Conservation (phyloP, 306 rosid species). For the Alnus glutinosa region DNA sequence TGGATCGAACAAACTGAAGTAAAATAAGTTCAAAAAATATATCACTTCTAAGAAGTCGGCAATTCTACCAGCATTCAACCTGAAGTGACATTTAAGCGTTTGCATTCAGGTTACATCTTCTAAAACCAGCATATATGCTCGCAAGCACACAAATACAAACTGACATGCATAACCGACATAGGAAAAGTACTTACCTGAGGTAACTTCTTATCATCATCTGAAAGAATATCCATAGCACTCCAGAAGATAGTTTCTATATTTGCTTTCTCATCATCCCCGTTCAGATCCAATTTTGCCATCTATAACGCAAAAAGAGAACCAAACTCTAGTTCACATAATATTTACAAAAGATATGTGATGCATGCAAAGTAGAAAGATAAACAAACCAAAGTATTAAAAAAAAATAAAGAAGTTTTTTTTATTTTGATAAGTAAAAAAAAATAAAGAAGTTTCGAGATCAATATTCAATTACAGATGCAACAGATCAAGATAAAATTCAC, state of each 20-base stretch:
- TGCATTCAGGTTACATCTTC: not conserved
- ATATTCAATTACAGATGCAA: not conserved
- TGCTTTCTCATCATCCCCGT: conserved; percentile 77
- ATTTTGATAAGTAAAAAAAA: not conserved
- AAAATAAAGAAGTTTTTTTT: not conserved
- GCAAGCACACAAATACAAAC: not conserved
- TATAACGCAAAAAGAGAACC: conserved; percentile 33
- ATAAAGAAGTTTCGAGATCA: not conserved
- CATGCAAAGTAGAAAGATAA: not conserved
- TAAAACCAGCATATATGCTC: not conserved
- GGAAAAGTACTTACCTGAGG: conserved; percentile 73
- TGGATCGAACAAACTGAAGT: not conserved
- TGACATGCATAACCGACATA: not conserved
- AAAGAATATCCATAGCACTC: conserved; percentile 98
- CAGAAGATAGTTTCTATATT: conserved; percentile 78
- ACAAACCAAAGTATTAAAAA: not conserved
- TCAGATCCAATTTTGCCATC: conserved; percentile 98
- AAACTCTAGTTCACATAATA: not conserved
- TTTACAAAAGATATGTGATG: not conserved
- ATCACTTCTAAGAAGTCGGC: not conserved
- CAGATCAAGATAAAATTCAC: conserved; percentile 1
- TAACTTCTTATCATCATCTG: conserved; percentile 93
- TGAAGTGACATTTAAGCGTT: not conserved
- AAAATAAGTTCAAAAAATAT: not conserved
- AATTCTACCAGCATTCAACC: not conserved